Base-by-base conservation (phyloP, 495 filamentous ascomycete genomes). In the Chaetomium fimeti region DNA sequence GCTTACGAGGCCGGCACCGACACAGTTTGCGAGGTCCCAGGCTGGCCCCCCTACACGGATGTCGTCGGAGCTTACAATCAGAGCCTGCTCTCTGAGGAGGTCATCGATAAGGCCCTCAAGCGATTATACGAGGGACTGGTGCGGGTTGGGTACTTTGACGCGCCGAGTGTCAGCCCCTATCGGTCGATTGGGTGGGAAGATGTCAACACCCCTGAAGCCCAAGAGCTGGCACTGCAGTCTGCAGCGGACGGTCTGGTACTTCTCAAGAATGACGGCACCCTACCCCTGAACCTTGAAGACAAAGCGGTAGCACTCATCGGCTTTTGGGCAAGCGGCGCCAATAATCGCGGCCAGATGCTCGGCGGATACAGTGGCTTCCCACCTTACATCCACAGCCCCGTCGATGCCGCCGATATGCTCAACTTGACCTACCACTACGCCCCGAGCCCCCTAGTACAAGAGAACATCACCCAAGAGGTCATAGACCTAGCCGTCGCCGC, bases 381-480 rank as follows among this genome's bases (percentile, higher is more conserved):
- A 4, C 64, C 77, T 1, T 80, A 70, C 66, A 64, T 71, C 20
- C 71, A 72, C 29, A 66, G 63, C 12, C 78, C 79, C 0, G 62
- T 74, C 25, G 59, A 40, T 29, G 79, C 78, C 8, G 76, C 77
- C 57, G 15, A 60, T 61, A 63, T 38, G 49, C 56, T 66, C 28
- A 62, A 57, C 15, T 66, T 74, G 12, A 48, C 60, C 16, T 68
- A 64, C 61, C 47, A 56, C 25, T 63, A 67, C 32, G 70, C 57
- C 70, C 78, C 25, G 66, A 74, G 75, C 0, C 75, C 75, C 0
- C 20, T 75, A 13, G 38, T 62, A 12, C 85, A 85, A 6, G 67
- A 66, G 43, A 84, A 84, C 2, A 82, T 79, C 43, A 68, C 3
- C 68, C 64, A 16, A 67, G 88, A 89, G 68, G 32, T 36, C 12